Percentiles rank a stretch among this genome's conserved stretches.
These are phyloP conservation scores for Yarrowia sp. DNA, from an alignment of 805 yeast species.

Conservation along the genomic window DNA sequence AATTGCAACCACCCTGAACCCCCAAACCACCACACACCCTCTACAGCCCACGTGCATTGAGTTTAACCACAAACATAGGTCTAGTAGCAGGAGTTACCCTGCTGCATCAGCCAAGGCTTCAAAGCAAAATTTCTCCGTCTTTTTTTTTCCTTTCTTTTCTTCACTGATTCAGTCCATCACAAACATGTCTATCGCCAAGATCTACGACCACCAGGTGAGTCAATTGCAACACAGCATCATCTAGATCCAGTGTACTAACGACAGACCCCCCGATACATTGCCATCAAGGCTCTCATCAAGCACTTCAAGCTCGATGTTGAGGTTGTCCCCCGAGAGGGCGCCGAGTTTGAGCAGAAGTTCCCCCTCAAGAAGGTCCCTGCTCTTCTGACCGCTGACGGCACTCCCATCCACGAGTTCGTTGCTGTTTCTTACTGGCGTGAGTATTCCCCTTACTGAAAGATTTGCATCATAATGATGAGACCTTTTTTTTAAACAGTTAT, in stretches of 20 bases:
- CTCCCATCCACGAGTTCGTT: conserved; percentile 59
- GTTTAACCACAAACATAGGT: conserved; percentile 21
- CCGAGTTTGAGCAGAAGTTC: conserved; percentile 49
- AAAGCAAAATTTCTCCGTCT: conserved; percentile 13
- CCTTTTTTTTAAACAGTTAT: conserved; percentile 24
- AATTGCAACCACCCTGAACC: too few relatives aligned
- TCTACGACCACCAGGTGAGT: conserved; percentile 24
- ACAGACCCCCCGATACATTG: conserved; percentile 31
- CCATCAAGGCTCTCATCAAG: conserved; percentile 44
- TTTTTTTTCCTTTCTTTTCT: conserved; percentile 20
- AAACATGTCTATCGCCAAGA: conserved; percentile 24
- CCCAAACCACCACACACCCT: neutral
- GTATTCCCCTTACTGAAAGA: conserved; percentile 31
- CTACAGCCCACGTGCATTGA: conserved; percentile 11
- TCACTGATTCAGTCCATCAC: conserved; percentile 17
- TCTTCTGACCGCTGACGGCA: conserved; percentile 63
- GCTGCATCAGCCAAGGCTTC: conserved; percentile 12
- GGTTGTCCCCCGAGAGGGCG: conserved; percentile 41
- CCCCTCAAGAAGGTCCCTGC: conserved; percentile 61
- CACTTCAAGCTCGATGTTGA: conserved; percentile 57
- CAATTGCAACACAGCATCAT: conserved; percentile 1
- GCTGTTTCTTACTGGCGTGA: conserved; percentile 58
- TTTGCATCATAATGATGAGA: conserved; percentile 10
- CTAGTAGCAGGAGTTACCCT: neutral
- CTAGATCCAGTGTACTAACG: neutral